These are phyloP conservation scores for Cryphonectria japonica DNA, from an alignment of 2,329 filamentous ascomycete species.

Conservation along the genomic window DNA sequence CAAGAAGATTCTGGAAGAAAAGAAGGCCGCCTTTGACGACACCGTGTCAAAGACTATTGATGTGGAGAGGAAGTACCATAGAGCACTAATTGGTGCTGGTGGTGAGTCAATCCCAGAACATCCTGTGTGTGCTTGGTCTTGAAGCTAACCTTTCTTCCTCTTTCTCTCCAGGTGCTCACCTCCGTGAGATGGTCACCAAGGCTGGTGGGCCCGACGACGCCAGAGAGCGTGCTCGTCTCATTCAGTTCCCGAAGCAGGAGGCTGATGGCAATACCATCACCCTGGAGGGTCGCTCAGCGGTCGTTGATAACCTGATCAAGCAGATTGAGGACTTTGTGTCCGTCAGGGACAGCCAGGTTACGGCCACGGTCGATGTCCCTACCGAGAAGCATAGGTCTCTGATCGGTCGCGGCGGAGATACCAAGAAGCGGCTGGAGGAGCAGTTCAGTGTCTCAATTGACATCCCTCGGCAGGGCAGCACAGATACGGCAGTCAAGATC, in stretches of 20 bases:
- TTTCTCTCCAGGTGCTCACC: conserved; percentile 68
- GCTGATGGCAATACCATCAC: conserved; percentile 82
- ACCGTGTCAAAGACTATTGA: conserved; percentile 84
- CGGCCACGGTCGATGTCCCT: conserved; percentile 78
- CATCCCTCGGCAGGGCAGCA: conserved; percentile 86
- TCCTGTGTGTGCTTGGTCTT: neutral
- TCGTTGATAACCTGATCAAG: conserved; percentile 87
- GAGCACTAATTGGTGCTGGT: conserved; percentile 82
- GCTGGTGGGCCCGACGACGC: conserved; percentile 90
- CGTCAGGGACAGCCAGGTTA: conserved; percentile 83
- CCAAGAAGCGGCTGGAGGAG: conserved; percentile 80
- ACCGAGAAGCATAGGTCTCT: conserved; percentile 87
- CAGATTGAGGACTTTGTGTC: conserved; percentile 80
- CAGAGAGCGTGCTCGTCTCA: conserved; percentile 81
- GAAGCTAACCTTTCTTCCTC: conserved; percentile 46
- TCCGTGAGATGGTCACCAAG: conserved; percentile 82
- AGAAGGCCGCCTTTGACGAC: conserved; percentile 84
- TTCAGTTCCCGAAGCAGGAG: conserved; percentile 92
- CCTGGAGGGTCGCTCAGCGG: conserved; percentile 78
- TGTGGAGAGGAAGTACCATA: conserved; percentile 94
- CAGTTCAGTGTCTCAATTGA: conserved; percentile 87
- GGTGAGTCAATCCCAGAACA: conserved; percentile 62
- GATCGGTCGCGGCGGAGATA: conserved; percentile 90
- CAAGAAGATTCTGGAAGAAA: conserved; percentile 87
- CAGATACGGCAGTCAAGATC: conserved; percentile 84